Conservation (phyloP, 2,329 filamentous ascomycete genomes). For the Annulohypoxylon truncatum region DNA sequence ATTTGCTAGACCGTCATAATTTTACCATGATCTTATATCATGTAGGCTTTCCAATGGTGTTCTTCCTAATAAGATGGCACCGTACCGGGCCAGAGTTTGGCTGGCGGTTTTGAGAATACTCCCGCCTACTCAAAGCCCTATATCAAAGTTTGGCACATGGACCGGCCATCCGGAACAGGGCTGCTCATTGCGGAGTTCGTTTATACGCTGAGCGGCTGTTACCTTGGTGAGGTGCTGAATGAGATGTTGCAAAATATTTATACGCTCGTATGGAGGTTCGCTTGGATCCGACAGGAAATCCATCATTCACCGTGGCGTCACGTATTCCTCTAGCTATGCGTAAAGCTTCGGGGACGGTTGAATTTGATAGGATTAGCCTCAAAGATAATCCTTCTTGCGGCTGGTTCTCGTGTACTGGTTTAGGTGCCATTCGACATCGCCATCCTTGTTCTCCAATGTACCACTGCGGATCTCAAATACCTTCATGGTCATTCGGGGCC, state of each 20-base stretch:
- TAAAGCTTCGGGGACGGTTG: neutral
- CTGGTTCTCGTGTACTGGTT: slow-evolving; percentile 95
- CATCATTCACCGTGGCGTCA: slow-evolving; percentile 40
- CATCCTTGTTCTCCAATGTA: slow-evolving; percentile 92
- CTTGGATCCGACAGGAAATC: slow-evolving; percentile 39
- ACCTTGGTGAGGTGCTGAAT: slow-evolving; percentile 26
- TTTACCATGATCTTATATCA: slow-evolving; percentile 3
- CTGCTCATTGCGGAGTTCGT: slow-evolving; percentile 34
- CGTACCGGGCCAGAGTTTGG: neutral
- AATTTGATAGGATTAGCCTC: slow-evolving; percentile 46
- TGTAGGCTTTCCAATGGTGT: neutral
- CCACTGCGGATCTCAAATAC: slow-evolving; percentile 93
- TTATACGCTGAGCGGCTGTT: slow-evolving; percentile 28
- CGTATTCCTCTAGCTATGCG: slow-evolving; percentile 37
- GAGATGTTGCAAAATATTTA: slow-evolving; percentile 33
- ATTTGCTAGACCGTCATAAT: neutral
- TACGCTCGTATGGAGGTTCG: slow-evolving; percentile 41
- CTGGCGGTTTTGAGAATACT: neutral
- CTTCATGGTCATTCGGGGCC: slow-evolving; percentile 96
- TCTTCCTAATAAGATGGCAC: slow-evolving; percentile 18
- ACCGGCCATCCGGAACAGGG: slow-evolving; percentile 8
- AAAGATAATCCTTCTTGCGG: slow-evolving; percentile 96
- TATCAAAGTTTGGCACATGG: slow-evolving; percentile 20
- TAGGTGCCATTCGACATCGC: slow-evolving; percentile 95
- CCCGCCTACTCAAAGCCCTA: neutral